Percentiles rank a stretch among this genome's conserved stretches.
Conservation (phyloP, 768 basidiomycete genomes). For the Favolaschia claudopus region DNA sequence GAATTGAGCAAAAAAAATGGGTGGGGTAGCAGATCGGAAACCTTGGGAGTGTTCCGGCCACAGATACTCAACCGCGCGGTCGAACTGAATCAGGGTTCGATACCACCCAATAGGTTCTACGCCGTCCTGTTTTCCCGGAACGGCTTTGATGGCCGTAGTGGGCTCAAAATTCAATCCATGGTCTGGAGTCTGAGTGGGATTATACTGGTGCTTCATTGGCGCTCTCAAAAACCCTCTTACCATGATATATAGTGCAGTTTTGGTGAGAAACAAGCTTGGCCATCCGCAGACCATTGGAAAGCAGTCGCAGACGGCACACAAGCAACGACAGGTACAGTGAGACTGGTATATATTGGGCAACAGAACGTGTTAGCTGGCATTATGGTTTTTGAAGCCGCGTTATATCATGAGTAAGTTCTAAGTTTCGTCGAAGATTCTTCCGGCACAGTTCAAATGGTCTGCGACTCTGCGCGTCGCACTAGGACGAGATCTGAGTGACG, state of each 20-base stretch:
- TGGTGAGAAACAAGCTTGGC: slow-evolving; percentile 75
- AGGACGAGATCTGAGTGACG: too few species aligned
- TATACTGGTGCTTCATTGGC: background rate
- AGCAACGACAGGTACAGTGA: slow-evolving; percentile 67
- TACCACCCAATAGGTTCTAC: slow-evolving; percentile 67
- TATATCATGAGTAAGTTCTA: too few species aligned
- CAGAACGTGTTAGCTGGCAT: background rate
- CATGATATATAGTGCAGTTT: slow-evolving; percentile 71
- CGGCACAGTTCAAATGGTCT: too few species aligned
- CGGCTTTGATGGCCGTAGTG: slow-evolving; percentile 56
- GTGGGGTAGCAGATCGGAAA: slow-evolving; percentile 26
- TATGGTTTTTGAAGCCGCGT: too few species aligned
- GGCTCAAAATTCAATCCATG: slow-evolving; percentile 73
- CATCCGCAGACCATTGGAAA: slow-evolving; percentile 80
- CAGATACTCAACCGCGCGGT: slow-evolving; percentile 46
- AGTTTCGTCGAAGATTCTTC: too few species aligned
- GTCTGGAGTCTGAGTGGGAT: slow-evolving; percentile 67
- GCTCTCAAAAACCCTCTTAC: slow-evolving; percentile 49
- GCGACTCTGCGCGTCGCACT: too few species aligned
- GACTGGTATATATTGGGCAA: slow-evolving; percentile 53
- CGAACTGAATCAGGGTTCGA: slow-evolving; percentile 73
- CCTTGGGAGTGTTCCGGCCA: slow-evolving; percentile 63
- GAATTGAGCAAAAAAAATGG: background rate
- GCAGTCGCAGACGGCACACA: slow-evolving; percentile 63
- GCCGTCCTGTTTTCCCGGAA: slow-evolving; percentile 40